These are phyloP conservation scores for Rhizopogon vesiculosus DNA, from an alignment of 768 basidiomycete genomes.

Conservation along the genomic window DNA sequence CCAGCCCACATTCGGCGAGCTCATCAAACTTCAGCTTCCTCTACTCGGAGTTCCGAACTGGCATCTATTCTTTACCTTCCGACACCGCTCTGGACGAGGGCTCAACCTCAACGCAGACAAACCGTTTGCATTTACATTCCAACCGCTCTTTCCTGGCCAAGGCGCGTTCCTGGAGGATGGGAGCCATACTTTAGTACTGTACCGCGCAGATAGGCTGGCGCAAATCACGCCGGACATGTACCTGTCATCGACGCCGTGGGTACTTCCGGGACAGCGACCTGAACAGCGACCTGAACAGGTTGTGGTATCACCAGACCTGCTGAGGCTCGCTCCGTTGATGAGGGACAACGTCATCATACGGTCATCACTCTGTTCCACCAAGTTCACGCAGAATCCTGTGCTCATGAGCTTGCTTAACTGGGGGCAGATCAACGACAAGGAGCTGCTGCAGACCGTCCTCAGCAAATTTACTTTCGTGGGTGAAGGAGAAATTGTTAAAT, in stretches of 20 bases:
- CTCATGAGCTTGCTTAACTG: conserved; percentile 77
- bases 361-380: conserved; percentile 88
- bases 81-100: conserved; percentile 57
- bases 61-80: conserved; percentile 94
- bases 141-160: conserved; percentile 77
- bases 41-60: conserved; percentile 63
- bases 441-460: conserved; percentile 66
- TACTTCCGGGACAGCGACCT: conserved; percentile 47
- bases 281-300: conserved; percentile 66
- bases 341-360: conserved; percentile 79
- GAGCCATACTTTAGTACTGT: conserved; percentile 78
- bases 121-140: conserved; percentile 90
- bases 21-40: conserved; percentile 83
- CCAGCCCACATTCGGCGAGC: conserved; percentile 89
- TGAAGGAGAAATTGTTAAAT: conserved; percentile 94
- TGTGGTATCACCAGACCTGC: conserved; percentile 52
- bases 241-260: conserved; percentile 61
- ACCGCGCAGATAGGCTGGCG: conserved; percentile 68
- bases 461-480: conserved; percentile 87
- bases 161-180: conserved; percentile 87
- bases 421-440: conserved; percentile 64
- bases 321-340: conserved; percentile 60
- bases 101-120: conserved; percentile 43
- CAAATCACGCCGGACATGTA: conserved; percentile 68
- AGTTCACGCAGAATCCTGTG: conserved; percentile 86